Conservation (phyloP, 1,139 yeast species). For the Pichia sp. region DNA sequence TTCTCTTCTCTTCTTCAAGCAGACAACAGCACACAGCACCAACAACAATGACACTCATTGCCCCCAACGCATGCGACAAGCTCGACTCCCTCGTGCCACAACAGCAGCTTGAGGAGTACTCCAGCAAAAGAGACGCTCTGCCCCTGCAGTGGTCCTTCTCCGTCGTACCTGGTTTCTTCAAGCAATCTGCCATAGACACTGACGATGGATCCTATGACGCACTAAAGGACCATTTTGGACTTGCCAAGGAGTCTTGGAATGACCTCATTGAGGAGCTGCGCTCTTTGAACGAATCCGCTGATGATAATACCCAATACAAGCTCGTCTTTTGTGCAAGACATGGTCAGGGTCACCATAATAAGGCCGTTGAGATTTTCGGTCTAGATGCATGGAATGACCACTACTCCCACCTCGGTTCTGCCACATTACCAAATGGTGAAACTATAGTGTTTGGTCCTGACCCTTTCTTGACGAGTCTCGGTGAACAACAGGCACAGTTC, state of each 20-base stretch:
- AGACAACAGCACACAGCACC: too few species aligned
- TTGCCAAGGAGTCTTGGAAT: slow-evolving; percentile 38
- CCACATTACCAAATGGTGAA: slow-evolving; percentile 37
- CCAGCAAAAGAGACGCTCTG: slow-evolving; percentile 14
- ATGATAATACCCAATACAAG: slow-evolving; percentile 36
- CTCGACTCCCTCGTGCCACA: slow-evolving; percentile 18
- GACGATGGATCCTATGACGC: slow-evolving; percentile 46
- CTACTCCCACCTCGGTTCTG: slow-evolving; percentile 45
- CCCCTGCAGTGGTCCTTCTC: slow-evolving; percentile 44
- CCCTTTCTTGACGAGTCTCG: slow-evolving; percentile 54
- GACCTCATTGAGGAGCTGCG: slow-evolving; percentile 31
- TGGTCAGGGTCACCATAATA: slow-evolving; percentile 73
- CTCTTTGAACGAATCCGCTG: slow-evolving; percentile 32
- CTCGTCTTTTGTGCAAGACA: slow-evolving; percentile 61
- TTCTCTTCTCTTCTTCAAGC: too few species aligned
- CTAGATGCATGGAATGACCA: slow-evolving; percentile 49
- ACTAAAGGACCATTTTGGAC: slow-evolving; percentile 42
- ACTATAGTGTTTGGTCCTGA: slow-evolving; percentile 58
- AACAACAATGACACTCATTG: slow-evolving; percentile 21
- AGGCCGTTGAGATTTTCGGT: slow-evolving; percentile 53
- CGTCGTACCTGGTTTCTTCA: slow-evolving; percentile 43
- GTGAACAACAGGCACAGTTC: slow-evolving; percentile 32
- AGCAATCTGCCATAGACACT: slow-evolving; percentile 39
- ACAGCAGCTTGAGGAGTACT: not conserved
- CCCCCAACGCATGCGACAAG: slow-evolving; percentile 19